Conservation (phyloP, 73 alveolate species). For the Paramecium primaurelia region DNA sequence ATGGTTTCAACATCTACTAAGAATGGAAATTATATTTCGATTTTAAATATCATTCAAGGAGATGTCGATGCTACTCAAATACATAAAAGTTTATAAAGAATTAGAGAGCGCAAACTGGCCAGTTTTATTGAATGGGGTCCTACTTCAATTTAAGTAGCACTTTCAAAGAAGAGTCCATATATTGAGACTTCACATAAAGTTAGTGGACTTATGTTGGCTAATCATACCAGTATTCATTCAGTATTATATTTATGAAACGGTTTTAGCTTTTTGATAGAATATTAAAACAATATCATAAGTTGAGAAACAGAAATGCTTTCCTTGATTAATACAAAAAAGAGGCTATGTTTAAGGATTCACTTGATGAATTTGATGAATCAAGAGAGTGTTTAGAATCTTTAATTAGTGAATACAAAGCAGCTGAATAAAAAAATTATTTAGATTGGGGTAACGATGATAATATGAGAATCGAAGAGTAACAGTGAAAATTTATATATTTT, state of each 20-base stretch:
- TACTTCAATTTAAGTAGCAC: conserved; percentile 97
- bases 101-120: conserved; percentile 95
- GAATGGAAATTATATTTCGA: conserved; percentile 93
- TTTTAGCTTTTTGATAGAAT: conserved; percentile 80
- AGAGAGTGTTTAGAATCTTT: conserved; percentile 78
- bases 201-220: conserved; percentile 99
- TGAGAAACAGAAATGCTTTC: conserved; percentile 94
- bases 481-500: not conserved
- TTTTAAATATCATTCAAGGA: conserved; percentile 97
- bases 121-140: conserved; percentile 99
- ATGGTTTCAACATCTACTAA: conserved; percentile 92
- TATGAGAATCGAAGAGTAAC: conserved; percentile 4
- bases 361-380: conserved; percentile 88
- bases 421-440: conserved; percentile 88
- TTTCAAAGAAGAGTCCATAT: conserved; percentile 90
- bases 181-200: conserved; percentile 96
- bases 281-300: conserved; percentile 81
- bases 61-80: conserved; percentile 99
- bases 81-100: conserved; percentile 97
- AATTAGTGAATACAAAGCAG: conserved; percentile 93
- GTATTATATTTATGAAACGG: not conserved
- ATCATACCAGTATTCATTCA: conserved; percentile 94
- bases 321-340: conserved; percentile 87
- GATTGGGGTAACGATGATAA: conserved; percentile 85
- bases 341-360: conserved; percentile 78